Evolutionary conservation across 352 stramenopile species (phyloP), one percentile per base, ranked within the genome.

Genomic region (Phytopythium helicoides): DNA sequence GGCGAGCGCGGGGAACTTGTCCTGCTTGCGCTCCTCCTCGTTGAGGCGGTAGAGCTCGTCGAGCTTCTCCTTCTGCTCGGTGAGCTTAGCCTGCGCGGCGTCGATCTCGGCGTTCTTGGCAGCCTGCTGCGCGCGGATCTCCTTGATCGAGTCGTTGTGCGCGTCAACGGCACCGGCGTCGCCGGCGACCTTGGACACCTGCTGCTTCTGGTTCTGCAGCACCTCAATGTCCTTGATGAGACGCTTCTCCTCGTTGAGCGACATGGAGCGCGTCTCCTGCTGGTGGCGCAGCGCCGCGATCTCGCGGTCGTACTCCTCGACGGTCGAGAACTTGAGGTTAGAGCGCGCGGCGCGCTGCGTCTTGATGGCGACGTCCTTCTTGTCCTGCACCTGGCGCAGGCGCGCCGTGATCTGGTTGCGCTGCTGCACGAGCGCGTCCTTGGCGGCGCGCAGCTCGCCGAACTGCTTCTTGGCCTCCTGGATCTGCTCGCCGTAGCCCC

Each of bases 171-270:
- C 64, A 25, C 76, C 78, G 39, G 97, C 75, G 47, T 97, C 92
- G 19, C 64, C 68, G 31, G 86, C 70, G 42, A 97, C 62, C 48
- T 89, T 84, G 54, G 76, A 71, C 28, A 97, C 81, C 53, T 93
- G 81, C 16, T 89, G 73, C 73, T 97, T 98, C 58, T 94, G 92
- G 23, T 74, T 53, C 60, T 97, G 78, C 25, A 98, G 62, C 19
- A 73, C 73, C 56, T 98, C 94, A 56, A 99, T 98, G 61, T 99
- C 94, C 73, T 98, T 98, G 63, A 99, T 94, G 25, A 99, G 76
- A 45, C 90, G 92, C 87, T 99, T 99, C 70, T 99, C 96, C 47
- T 98, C 96, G 22, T 79, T 87, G 6, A 99, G 69, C 52, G 82
- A 91, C 96, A 99, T 98, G 57, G 92, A 98, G 38, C 81, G 93